Evolutionary conservation across 2,329 filamentous ascomycete species (phyloP), one percentile per base, ranked within the genome.

Genomic region (Dactylellina sp.): DNA sequence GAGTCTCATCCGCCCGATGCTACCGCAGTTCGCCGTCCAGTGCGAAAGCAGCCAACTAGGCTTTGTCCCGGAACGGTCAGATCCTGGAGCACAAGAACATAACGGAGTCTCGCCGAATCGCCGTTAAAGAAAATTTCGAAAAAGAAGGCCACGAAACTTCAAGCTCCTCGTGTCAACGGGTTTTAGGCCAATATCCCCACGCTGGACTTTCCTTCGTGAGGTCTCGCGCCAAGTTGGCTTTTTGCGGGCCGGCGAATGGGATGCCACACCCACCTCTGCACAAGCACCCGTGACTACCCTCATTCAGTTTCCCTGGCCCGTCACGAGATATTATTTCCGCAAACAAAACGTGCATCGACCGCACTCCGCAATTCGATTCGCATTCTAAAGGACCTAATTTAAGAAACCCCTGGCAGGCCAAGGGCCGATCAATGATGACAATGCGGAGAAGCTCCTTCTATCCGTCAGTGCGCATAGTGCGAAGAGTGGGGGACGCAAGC

Each of bases 321-420:
- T 68, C 63, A 68, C 55, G 53, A 53, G 63, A 60, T 52, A 39
- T 14, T 22, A 24, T 61, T 7, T 50, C 16, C 32, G 42, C 44
- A 50, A 61, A 49, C 22, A 28, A 59, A 68, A 68, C 63, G 53
- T 68, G 63, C 55, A 60, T 68, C 24, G 53, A 32, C 53, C 16
- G 46, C 56, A 68, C 63, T 60, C 63, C 63, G 47, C 63, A 68
- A 68, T 60, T 60, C 55, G 63, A 68, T 46, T 68, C 47, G 37
- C 39, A 32, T 42, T 28, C 42, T 32, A 52, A 42, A 39, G 18
- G 18, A 57, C 18, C 42, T 32, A 42, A 39, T 50, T 32, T 20
- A 44, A 16, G 53, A 28, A 28, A 40, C 63, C 63, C 63, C 53
- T 50, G 53, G 63, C 63, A 50, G 55, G 63, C 25, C 44, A 57